These are phyloP conservation scores for Xylaria palmicola DNA, from an alignment of 495 filamentous ascomycete genomes.

Conservation along the genomic window DNA sequence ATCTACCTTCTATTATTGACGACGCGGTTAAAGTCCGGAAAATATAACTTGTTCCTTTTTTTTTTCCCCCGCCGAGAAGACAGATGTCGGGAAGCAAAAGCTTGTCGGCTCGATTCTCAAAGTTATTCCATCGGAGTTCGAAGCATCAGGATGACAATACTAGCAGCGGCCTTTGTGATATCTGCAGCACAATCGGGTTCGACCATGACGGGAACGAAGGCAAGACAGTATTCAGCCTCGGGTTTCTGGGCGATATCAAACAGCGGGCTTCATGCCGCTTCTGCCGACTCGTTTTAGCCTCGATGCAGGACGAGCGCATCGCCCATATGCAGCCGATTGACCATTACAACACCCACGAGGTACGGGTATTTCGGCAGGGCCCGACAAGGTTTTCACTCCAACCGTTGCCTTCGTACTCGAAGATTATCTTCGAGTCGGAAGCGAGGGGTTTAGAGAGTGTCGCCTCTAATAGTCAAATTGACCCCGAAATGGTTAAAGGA, in stretches of 20 bases:
- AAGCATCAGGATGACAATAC: background rate
- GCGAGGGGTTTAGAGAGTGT: slow-evolving; percentile 7
- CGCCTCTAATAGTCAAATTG: background rate
- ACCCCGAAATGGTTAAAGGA: slow-evolving; percentile 2
- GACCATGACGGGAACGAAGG: background rate
- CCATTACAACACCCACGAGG: slow-evolving; percentile 13
- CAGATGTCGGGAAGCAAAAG: slow-evolving; percentile 7
- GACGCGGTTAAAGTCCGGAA: background rate
- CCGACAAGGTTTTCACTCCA: slow-evolving; percentile 10
- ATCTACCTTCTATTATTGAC: background rate
- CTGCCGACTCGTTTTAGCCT: slow-evolving; percentile 6
- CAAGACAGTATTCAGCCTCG: slow-evolving; percentile 11
- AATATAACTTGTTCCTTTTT: background rate
- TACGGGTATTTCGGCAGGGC: slow-evolving; percentile 7
- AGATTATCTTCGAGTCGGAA: slow-evolving; percentile 10
- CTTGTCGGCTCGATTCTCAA: slow-evolving; percentile 12
- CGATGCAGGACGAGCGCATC: slow-evolving; percentile 16
- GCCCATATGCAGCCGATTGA: slow-evolving; percentile 13
- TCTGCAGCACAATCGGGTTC: slow-evolving; percentile 12
- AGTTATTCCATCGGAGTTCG: slow-evolving; percentile 9
- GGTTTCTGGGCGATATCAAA: slow-evolving; percentile 8
- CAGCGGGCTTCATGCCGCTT: slow-evolving; percentile 13
- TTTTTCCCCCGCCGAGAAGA: background rate
- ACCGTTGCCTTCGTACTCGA: slow-evolving; percentile 13
- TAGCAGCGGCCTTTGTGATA: slow-evolving; percentile 2